Percentiles rank a stretch among this genome's conserved stretches.
phyloP scores from a whole-genome alignment of 2,329 filamentous ascomycete species.

The Phyllosticta citriasiana region DNA sequence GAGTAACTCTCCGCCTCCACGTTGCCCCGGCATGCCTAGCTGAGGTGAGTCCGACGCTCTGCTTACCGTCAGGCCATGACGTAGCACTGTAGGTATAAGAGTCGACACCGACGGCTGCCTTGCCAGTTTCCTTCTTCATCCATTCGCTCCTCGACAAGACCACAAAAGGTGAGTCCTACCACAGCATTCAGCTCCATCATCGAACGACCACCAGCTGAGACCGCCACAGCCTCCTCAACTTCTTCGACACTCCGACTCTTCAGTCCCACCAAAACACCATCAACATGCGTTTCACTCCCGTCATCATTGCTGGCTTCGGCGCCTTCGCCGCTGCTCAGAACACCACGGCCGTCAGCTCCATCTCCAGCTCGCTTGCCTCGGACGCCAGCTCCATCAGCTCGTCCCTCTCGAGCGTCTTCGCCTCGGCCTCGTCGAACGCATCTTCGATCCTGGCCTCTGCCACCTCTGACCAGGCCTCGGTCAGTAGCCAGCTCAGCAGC shows the following conservation, averaged over 20 bases:
- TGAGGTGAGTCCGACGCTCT: background rate
- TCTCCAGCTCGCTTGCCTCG: constrained; percentile 4
- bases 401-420: background rate
- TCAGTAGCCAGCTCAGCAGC: constrained; percentile 1
- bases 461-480: background rate
- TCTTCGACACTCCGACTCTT: background rate
- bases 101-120: background rate
- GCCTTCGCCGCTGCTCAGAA: constrained; percentile 6
- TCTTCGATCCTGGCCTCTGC: background rate
- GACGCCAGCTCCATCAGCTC: background rate
- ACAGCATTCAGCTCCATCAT: background rate
- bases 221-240: background rate
- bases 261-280: background rate
- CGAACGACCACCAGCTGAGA: background rate
- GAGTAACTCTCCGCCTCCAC: background rate
- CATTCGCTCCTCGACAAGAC: background rate
- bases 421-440: background rate
- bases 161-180: background rate
- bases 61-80: background rate
- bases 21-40: background rate
- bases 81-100: background rate
- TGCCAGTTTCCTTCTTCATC: background rate
- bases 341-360: background rate
- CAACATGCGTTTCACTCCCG: constrained; percentile 9
- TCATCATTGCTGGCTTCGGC: constrained; percentile 4